Evolutionary conservation across 495 filamentous ascomycete species (phyloP).

Genomic region (Emericellopsis terricola): DNA sequence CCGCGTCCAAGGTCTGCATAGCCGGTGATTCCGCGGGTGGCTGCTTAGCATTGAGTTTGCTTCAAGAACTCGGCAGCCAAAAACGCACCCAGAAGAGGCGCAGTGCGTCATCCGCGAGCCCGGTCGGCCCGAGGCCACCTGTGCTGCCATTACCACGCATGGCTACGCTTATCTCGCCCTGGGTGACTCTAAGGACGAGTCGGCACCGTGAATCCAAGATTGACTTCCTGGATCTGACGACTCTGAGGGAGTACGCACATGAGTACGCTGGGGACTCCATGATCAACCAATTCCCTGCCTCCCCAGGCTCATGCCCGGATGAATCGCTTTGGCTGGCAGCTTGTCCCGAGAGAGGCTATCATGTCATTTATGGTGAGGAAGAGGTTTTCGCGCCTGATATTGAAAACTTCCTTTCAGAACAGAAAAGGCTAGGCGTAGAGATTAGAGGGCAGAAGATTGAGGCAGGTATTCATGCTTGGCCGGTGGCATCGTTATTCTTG

Average conservation of each 20-base stretch:
- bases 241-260: slow-evolving; percentile 41
- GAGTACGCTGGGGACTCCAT: slow-evolving; percentile 37
- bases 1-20: slow-evolving; percentile 40
- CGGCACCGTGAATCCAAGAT: slow-evolving; percentile 37
- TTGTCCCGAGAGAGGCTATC: slow-evolving; percentile 37
- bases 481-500: slow-evolving; percentile 52
- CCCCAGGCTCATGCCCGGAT: slow-evolving; percentile 49
- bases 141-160: slow-evolving; percentile 21
- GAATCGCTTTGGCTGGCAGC: slow-evolving; percentile 41
- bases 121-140: not conserved
- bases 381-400: slow-evolving; percentile 55
- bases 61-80: slow-evolving; percentile 10
- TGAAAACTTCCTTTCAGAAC: slow-evolving; percentile 25
- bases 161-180: slow-evolving; percentile 40
- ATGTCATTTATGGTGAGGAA: slow-evolving; percentile 48
- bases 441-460: slow-evolving; percentile 31
- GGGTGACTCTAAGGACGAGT: slow-evolving; percentile 37
- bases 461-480: slow-evolving; percentile 62
- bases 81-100: slow-evolving; percentile 5
- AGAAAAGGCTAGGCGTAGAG: slow-evolving; percentile 25
- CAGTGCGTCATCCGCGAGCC: too few species aligned
- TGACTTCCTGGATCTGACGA: slow-evolving; percentile 38
- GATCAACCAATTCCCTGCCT: slow-evolving; percentile 35
- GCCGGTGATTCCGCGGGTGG: slow-evolving; percentile 61
- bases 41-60: slow-evolving; percentile 44